Base-by-base conservation (phyloP, 805 yeast species). In the Yamadazyma olivae region DNA sequence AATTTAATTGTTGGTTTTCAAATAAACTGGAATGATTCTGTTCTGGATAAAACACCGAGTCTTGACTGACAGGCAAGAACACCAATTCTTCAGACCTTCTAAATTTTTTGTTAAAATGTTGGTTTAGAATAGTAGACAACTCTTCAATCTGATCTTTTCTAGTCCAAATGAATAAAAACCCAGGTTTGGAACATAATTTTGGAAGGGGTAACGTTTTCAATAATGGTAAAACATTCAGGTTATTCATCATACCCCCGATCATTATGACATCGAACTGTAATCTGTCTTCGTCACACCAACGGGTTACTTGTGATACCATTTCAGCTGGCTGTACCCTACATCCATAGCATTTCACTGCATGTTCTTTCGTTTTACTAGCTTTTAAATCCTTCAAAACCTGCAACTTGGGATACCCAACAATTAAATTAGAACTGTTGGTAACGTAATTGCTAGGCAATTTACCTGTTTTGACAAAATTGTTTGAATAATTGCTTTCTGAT, bases 1-100 rank as follows among this genome's bases (percentile, higher is more conserved):
- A 90, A 61, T 91, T 97, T 96, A 96, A 90, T 60, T 84, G 93
- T 58, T 84, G 79, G 40, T 81, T 77, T 41, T 77, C 79, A 37
- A 85, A 70, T 17, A 85, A 54, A 2, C 61, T 51, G 3, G 36
- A 36, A 4, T 27, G 33, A 6, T 71, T 71, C 26, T 75, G 74
- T 2, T 70, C 69, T 1, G 93, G 93, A 44, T 76, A 80, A 51
- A 76, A 79, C 1, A 79, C 78, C 0, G 93, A 81, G 19, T 73
- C 57, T 40, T 73, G 73, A 43, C 79, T 77, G n/a, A 76, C 70
- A 2, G 91, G 87, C 10, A 87, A 77, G 53, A 84, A 90, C 0
- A 88, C 87, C 38, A 91, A 66, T 52, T 91, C 97, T 56, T 90
- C 97, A 12, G 93, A 83, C 53, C 95, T 74, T 52, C 98, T 74